phyloP scores from a whole-genome alignment of 2,329 filamentous ascomycete species.

The Malbranchea cinnamomea region DNA sequence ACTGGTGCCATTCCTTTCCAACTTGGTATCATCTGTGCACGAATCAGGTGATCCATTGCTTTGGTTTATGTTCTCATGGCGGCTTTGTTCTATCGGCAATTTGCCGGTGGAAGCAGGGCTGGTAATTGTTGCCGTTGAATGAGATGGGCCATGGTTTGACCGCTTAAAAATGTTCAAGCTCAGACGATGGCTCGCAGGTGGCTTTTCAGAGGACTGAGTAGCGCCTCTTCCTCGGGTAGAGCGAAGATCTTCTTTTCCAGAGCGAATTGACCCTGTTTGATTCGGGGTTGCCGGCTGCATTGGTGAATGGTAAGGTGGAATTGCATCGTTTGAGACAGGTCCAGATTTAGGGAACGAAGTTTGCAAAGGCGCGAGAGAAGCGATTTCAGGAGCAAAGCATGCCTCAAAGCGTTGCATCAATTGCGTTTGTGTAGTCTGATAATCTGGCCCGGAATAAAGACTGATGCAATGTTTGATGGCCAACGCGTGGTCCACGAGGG shows the following conservation, averaged over 20 bases:
- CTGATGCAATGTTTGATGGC: slow-evolving; percentile 70
- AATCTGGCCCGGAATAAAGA: slow-evolving; percentile 46
- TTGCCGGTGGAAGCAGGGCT: slow-evolving; percentile 4
- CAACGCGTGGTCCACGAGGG: slow-evolving; percentile 76
- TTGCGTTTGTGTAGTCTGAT: slow-evolving; percentile 31
- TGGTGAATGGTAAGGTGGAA: no score
- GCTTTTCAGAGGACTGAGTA: slow-evolving; percentile 20
- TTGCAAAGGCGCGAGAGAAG: slow-evolving; percentile 37
- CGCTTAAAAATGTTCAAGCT: slow-evolving; percentile 31
- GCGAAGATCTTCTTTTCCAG: slow-evolving; percentile 23
- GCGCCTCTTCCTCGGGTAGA: slow-evolving; percentile 17
- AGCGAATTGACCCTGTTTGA: slow-evolving; percentile 18
- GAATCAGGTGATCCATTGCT: slow-evolving; percentile 6
- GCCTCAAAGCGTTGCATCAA: slow-evolving; percentile 25
- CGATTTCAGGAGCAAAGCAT: slow-evolving; percentile 47
- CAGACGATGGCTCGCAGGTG: slow-evolving; percentile 26
- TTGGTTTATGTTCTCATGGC: slow-evolving; percentile 2
- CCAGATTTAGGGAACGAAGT: slow-evolving; percentile 26
- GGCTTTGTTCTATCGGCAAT: slow-evolving; percentile 1
- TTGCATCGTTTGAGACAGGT: slow-evolving; percentile 13
- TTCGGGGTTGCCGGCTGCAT: slow-evolving; percentile 10
- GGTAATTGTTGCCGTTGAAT: slow-evolving; percentile 23
- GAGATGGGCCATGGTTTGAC: slow-evolving; percentile 20
- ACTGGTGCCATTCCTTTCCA: slow-evolving; percentile 20
- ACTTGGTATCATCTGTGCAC: slow-evolving; percentile 10